Evolutionary conservation across 148 eudicot species (phyloP).

Genomic region (Camellia granthamiana): DNA sequence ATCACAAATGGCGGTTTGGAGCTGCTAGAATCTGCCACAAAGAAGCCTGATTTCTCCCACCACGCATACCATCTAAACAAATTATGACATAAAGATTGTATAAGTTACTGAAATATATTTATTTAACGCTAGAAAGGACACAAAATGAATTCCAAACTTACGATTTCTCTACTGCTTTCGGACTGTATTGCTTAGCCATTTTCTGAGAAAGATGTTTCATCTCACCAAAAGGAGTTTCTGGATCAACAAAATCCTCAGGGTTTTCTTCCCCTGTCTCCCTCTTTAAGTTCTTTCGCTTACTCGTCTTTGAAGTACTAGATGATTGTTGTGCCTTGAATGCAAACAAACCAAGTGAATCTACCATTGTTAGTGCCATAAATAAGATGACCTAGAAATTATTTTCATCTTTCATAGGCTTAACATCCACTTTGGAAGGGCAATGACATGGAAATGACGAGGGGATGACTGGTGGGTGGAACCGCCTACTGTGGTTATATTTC

Average conservation of each 20-base stretch:
- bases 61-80: constrained; percentile 80
- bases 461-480: too few species aligned
- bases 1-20: constrained; percentile 67
- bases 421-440: neutral
- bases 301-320: constrained; percentile 44
- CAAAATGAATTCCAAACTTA: constrained; percentile 27
- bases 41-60: constrained; percentile 89
- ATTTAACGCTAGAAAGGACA: neutral
- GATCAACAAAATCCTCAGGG: constrained; percentile 69
- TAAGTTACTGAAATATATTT: neutral
- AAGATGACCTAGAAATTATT: neutral
- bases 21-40: constrained; percentile 78
- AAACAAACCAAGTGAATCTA: neutral
- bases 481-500: too few species aligned
- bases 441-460: too few species aligned
- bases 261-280: constrained; percentile 66
- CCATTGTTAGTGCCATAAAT: neutral
- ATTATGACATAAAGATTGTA: neutral
- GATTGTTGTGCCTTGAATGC: constrained; percentile 45
- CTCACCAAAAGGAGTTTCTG: constrained; percentile 69
- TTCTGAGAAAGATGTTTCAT: constrained; percentile 71
- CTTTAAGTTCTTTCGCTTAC: constrained; percentile 57
- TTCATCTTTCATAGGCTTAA: neutral
- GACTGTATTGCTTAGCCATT: constrained; percentile 87
- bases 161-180: constrained; percentile 83